Base-by-base conservation (phyloP, 2,329 filamentous ascomycete genomes). In the Colletotrichum somersetense region DNA sequence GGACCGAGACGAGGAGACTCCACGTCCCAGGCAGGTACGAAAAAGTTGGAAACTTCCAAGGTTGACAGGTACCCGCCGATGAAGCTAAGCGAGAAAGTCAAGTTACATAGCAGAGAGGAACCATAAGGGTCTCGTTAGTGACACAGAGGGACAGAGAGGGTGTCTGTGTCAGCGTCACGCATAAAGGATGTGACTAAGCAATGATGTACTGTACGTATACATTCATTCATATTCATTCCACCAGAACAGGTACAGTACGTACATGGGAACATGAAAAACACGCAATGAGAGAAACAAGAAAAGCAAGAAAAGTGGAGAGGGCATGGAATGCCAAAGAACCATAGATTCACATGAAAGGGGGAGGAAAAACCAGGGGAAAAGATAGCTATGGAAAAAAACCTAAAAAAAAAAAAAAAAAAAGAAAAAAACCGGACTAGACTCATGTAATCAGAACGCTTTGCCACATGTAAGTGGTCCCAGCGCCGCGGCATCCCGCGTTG, bases 401-500 rank as follows among this genome's bases (percentile, higher is more conserved):
- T 26, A 26, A 2, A 26, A 26, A 26, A 26, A 58, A 40, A 1
- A 20, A 20, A 8, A 18, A 62, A 14, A 35, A 23, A 48, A 40
- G 16, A 48, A 64, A 26, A 30, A 30, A 2, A 16, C 23, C 26
- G 38, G 7, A 33, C 23, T 40, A 18, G n/a, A n/a, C 44, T 44
- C 14, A n/a, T 16, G 55, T 20, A 30, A 48, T 59, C 67, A 52
- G 42, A 26, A 50, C 11, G 48, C n/a, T 23, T 16, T 35, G 52
- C 52, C n/a, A n/a, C n/a, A n/a, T 46, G 12, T 2, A 20, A 46
- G 52, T 66, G 59, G 64, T 42, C 68, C 69, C 64, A 63, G 58
- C 69, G 33, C 35, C 53, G 69, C 69, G 69, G 69, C 46, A 71
- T 71, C 65, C 69, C 69, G 69, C 58, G 64, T 63, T 71, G 69